Conservation (phyloP, 2,329 filamentous ascomycete genomes). For the Amesomyces nigricolor region DNA sequence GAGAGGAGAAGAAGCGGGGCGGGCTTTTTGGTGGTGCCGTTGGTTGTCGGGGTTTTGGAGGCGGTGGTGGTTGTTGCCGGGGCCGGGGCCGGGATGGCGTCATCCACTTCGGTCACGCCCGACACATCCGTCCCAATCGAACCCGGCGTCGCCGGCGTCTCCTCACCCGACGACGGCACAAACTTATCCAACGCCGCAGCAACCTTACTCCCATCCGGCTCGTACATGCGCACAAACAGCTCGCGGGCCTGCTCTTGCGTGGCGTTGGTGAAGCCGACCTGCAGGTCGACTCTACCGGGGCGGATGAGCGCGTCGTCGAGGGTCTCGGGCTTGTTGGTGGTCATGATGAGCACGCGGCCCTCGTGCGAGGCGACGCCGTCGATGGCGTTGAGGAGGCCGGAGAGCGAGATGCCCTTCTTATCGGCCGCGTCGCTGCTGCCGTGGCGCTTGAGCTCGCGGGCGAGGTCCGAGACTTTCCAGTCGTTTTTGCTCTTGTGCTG, state of each 20-base stretch:
- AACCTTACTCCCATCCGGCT: constrained; percentile 34
- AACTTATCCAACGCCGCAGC: too few species aligned
- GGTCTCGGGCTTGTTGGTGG: constrained; percentile 68
- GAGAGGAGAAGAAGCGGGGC: not conserved
- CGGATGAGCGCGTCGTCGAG: constrained; percentile 70
- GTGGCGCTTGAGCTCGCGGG: constrained; percentile 40
- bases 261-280: constrained; percentile 52
- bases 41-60: not conserved
- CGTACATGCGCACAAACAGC: constrained; percentile 58
- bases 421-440: constrained; percentile 31
- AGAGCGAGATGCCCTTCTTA: constrained; percentile 61
- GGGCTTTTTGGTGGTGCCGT: not conserved
- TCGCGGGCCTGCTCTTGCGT: constrained; percentile 49
- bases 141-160: constrained; percentile 6
- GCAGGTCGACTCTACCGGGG: constrained; percentile 66
- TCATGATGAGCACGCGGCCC: constrained; percentile 75
- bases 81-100: not conserved
- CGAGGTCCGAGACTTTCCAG: constrained; percentile 36
- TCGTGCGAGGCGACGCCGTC: constrained; percentile 77
- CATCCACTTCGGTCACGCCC: constrained; percentile 9
- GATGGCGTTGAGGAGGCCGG: constrained; percentile 75
- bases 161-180: too few species aligned
- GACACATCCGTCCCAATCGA: constrained; percentile 13
- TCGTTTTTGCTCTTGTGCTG: constrained; percentile 32
- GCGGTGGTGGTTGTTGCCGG: not conserved